A percentile compares a stretch with the other conserved stretches of the same genome.
Evolutionary conservation across 768 basidiomycete genomes (phyloP).

Genomic region (Russula sp.): DNA sequence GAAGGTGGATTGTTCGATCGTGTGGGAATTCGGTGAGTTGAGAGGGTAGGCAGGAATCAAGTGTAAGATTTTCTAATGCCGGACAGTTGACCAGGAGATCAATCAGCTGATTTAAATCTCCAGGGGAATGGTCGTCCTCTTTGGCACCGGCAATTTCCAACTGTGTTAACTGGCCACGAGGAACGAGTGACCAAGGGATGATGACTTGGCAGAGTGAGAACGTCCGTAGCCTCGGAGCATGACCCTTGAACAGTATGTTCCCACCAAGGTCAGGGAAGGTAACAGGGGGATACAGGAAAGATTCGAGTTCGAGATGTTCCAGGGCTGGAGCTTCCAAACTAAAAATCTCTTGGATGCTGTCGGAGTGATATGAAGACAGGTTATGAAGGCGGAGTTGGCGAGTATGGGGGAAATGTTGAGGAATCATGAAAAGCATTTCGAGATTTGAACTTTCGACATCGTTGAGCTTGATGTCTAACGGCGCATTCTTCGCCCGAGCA

Average conservation of each 20-base stretch:
- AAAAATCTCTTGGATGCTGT: background rate
- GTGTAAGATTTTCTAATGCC: conserved; percentile 9
- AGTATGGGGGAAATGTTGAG: conserved; percentile 3
- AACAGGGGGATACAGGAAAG: background rate
- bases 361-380: background rate
- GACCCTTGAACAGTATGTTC: background rate
- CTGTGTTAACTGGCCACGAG: conserved; percentile 8
- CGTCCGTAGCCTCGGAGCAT: conserved; percentile 2
- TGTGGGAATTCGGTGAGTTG: background rate
- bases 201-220: background rate
- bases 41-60: conserved; percentile 10
- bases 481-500: conserved; percentile 3
- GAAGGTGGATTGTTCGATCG: conserved; percentile 7
- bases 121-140: background rate
- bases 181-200: conserved; percentile 15
- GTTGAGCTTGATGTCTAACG: background rate
- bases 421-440: no score
- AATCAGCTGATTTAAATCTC: conserved; percentile 1
- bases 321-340: conserved; percentile 1
- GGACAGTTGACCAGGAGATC: conserved; percentile 9
- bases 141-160: background rate
- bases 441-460: no score
- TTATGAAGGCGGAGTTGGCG: conserved; percentile 9
- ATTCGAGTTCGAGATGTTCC: conserved; percentile 17
- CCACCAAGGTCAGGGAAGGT: no score